These are phyloP conservation scores for Rhizophagus clarus DNA, from an alignment of 192 early-diverging fungal species.

Conservation along the genomic window DNA sequence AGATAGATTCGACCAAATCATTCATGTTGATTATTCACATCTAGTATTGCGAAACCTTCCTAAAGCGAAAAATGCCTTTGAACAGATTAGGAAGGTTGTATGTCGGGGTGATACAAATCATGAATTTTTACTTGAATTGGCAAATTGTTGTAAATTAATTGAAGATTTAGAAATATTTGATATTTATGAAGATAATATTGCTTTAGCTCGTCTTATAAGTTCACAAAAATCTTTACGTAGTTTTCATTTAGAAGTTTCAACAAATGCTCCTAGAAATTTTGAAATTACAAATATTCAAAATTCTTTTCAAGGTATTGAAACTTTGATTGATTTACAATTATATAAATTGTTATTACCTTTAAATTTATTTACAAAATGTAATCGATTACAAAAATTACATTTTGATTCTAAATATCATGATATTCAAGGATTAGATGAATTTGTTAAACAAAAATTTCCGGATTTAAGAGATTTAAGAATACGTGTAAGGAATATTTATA, in stretches of 20 bases:
- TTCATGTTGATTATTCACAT: neutral
- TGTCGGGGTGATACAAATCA: neutral
- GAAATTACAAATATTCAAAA: neutral
- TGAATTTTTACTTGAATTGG: neutral
- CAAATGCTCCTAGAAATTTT: neutral
- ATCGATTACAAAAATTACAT: neutral
- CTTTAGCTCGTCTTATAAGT: neutral
- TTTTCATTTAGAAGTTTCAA: neutral
- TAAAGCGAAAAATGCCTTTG: neutral
- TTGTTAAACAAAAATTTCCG: neutral
- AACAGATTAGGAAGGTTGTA: neutral
- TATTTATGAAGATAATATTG: neutral
- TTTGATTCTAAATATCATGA: neutral
- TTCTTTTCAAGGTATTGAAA: neutral
- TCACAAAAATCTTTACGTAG: neutral
- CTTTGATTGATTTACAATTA: neutral
- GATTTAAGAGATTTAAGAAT: neutral
- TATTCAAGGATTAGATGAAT: neutral
- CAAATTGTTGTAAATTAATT: neutral
- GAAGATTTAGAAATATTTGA: neutral
- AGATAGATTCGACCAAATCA: neutral
- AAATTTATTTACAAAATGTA: neutral
- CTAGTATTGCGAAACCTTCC: neutral
- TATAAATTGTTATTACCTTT: neutral
- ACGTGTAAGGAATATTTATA: neutral